Conservation (phyloP, 2,329 filamentous ascomycete species). For the Chrysosporium keratinophilum region DNA sequence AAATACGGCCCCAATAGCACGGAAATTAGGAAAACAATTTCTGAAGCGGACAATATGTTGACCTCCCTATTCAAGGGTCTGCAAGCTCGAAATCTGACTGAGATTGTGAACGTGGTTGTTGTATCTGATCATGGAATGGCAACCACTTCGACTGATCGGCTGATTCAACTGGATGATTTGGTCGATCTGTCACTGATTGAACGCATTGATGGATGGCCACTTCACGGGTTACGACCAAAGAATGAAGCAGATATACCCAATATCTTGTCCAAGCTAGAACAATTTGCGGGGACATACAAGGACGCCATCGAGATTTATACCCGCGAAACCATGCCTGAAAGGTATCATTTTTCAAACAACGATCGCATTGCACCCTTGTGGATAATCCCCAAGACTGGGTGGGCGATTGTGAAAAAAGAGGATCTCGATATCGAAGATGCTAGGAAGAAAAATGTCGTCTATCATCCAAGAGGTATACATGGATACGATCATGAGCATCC, state of each 20-base stretch:
- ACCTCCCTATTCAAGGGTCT: slow-evolving; percentile 65
- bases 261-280: slow-evolving; percentile 51
- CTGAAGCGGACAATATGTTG: slow-evolving; percentile 72
- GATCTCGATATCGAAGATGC: slow-evolving; percentile 67
- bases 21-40: slow-evolving; percentile 69
- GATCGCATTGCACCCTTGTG: slow-evolving; percentile 86
- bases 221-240: slow-evolving; percentile 78
- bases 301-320: slow-evolving; percentile 75
- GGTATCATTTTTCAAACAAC: slow-evolving; percentile 85
- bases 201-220: slow-evolving; percentile 86
- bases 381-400: slow-evolving; percentile 86
- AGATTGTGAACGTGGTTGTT: slow-evolving; percentile 88
- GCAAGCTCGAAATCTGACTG: slow-evolving; percentile 68
- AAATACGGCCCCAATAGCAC: slow-evolving; percentile 89
- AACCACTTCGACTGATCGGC: slow-evolving; percentile 66
- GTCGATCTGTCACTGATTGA: slow-evolving; percentile 67
- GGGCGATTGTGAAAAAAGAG: slow-evolving; percentile 72
- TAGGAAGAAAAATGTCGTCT: slow-evolving; percentile 53
- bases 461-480: slow-evolving; percentile 75
- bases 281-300: slow-evolving; percentile 45
- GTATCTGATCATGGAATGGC: slow-evolving; percentile 99
- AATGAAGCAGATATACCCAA: slow-evolving; percentile 52
- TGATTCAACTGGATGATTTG: slow-evolving; percentile 84
- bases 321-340: slow-evolving; percentile 73
- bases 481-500: slow-evolving; percentile 94